Conservation (phyloP, 2,329 filamentous ascomycete genomes). For the Trichoderma polysporum region DNA sequence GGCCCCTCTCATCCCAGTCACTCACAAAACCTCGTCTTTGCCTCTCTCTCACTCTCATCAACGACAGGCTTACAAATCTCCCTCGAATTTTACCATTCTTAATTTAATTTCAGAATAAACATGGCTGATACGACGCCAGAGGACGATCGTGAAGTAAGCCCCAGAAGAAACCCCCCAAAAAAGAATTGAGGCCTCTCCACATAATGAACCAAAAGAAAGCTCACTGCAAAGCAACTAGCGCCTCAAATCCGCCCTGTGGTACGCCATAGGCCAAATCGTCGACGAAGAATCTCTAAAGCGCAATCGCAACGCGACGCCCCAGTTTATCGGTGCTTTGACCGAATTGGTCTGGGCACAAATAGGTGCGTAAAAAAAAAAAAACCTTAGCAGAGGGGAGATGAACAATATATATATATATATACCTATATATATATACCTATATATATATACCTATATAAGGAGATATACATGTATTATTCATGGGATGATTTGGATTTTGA, state of each 20-base stretch:
- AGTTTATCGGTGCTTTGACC: conserved; percentile 83
- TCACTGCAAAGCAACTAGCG: conserved; percentile 50
- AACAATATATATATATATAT: not conserved
- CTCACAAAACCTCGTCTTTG: not conserved
- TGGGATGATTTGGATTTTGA: no score
- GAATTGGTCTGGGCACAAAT: conserved; percentile 88
- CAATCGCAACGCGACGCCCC: conserved; percentile 81
- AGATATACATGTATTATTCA: no score
- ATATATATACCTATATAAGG: no score
- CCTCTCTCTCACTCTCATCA: not conserved
- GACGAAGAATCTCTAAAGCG: conserved; percentile 68
- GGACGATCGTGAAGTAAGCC: conserved; percentile 39
- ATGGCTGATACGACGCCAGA: conserved; percentile 38
- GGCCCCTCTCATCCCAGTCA: not conserved
- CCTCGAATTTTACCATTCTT: not conserved
- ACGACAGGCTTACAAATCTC: not conserved
- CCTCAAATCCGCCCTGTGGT: conserved; percentile 83
- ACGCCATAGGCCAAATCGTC: conserved; percentile 79
- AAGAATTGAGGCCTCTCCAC: not conserved
- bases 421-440: not conserved
- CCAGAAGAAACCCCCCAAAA: no score
- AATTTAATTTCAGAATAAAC: not conserved
- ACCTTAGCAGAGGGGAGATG: no score
- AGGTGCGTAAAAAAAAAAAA: conserved; percentile 56
- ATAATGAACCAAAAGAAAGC: not conserved